Evolutionary conservation across 148 eudicot species (phyloP).

Genomic region (Camellia sinensis): DNA sequence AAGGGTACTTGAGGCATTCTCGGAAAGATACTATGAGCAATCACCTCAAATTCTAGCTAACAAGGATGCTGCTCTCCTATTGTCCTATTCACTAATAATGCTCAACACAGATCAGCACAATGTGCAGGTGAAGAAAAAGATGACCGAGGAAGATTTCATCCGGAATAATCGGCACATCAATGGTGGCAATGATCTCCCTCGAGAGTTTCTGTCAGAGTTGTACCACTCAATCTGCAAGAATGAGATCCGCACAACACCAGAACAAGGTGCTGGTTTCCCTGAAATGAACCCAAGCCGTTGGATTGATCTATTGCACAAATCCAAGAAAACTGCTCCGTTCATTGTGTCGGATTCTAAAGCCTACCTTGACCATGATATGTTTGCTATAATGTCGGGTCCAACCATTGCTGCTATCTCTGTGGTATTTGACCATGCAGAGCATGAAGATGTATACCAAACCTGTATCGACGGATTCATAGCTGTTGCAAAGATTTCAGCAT

Average conservation of each 20-base stretch:
- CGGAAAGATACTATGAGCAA: constrained; percentile 88
- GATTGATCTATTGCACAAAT: constrained; percentile 81
- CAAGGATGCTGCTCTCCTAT: constrained; percentile 89
- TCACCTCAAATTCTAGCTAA: constrained; percentile 71
- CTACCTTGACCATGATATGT: constrained; percentile 82
- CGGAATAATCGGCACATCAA: constrained; percentile 82
- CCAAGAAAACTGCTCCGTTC: constrained; percentile 63
- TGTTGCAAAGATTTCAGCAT: constrained; percentile 80
- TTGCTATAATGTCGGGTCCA: constrained; percentile 87
- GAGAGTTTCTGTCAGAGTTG: constrained; percentile 73
- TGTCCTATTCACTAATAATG: constrained; percentile 84
- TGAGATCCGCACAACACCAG: constrained; percentile 84
- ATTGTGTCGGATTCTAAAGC: constrained; percentile 67
- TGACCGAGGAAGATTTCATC: constrained; percentile 93
- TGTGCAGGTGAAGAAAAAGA: constrained; percentile 90
- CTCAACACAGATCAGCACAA: constrained; percentile 95
- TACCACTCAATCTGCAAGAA: constrained; percentile 74
- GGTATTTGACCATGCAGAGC: constrained; percentile 85
- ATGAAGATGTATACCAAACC: constrained; percentile 76
- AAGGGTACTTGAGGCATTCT: constrained; percentile 90
- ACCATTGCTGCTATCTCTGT: constrained; percentile 95
- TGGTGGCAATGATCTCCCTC: constrained; percentile 91
- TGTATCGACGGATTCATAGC: constrained; percentile 90
- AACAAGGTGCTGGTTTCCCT: constrained; percentile 62
- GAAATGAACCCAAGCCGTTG: constrained; percentile 72